Evolutionary conservation across 2,329 filamentous ascomycete species (phyloP).

Genomic region (Fusarium austroafricanum): DNA sequence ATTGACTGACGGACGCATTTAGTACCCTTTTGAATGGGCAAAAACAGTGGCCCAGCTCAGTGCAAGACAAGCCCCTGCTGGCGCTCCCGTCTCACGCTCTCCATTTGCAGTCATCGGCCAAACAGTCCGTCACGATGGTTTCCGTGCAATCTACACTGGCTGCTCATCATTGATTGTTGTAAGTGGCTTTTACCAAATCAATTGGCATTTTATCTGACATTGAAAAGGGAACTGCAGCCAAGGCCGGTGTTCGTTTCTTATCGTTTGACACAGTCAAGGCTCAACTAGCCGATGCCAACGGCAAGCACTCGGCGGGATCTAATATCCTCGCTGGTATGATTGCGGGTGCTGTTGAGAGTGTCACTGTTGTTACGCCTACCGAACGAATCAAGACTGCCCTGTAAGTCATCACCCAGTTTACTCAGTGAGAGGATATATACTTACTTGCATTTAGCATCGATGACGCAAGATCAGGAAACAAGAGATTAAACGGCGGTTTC

Average conservation of each 20-base stretch:
- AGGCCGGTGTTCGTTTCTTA: conserved; percentile 74
- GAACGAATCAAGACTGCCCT: conserved; percentile 76
- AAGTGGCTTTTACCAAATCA: not conserved
- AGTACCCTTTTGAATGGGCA: conserved; percentile 75
- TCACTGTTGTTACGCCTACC: conserved; percentile 74
- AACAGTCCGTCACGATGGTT: conserved; percentile 66
- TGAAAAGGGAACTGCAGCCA: conserved; percentile 64
- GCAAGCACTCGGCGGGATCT: conserved; percentile 64
- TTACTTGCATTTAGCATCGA: conserved; percentile 46
- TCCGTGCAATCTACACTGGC: conserved; percentile 71
- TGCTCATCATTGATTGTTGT: conserved; percentile 68
- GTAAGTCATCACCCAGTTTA: conserved; percentile 36
- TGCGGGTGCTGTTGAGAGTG: conserved; percentile 69
- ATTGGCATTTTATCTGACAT: not conserved
- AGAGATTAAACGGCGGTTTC: conserved; percentile 46
- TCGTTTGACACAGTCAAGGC: conserved; percentile 75
- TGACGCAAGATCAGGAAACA: conserved; percentile 49
- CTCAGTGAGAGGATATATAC: not conserved
- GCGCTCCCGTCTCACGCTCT: conserved; percentile 55
- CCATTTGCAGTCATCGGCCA: conserved; percentile 67
- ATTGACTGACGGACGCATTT: not conserved
- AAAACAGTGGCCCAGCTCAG: conserved; percentile 72
- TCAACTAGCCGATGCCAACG: conserved; percentile 65
- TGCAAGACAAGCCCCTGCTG: conserved; percentile 18
- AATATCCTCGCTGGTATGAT: conserved; percentile 74